Percentiles rank a stretch among this genome's conserved stretches.
Evolutionary conservation across 768 basidiomycete genomes (phyloP).

Genomic region (Postia placenta): DNA sequence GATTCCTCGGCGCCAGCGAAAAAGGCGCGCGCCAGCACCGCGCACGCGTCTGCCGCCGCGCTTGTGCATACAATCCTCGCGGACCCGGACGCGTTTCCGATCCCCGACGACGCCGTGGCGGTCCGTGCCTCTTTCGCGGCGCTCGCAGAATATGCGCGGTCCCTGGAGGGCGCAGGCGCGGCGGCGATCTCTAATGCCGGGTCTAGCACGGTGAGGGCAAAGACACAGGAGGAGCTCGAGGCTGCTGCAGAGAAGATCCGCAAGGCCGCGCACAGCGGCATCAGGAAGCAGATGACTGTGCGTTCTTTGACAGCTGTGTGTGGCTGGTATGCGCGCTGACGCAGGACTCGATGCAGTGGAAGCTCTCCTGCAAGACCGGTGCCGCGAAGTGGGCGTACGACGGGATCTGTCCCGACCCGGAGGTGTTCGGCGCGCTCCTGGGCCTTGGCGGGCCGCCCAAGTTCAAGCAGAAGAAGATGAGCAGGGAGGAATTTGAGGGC

Average conservation of each 20-base stretch:
- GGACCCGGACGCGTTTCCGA: constrained; percentile 27
- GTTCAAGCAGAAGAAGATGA: constrained; percentile 41
- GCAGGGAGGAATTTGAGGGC: constrained; percentile 16
- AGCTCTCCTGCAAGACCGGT: constrained; percentile 40
- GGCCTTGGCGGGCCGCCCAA: constrained; percentile 37
- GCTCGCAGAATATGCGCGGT: constrained; percentile 28
- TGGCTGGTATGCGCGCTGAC: neutral
- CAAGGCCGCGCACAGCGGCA: constrained; percentile 40
- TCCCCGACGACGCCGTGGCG: constrained; percentile 29
- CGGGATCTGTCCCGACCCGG: constrained; percentile 42
- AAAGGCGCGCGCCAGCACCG: constrained; percentile 22
- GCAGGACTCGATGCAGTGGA: constrained; percentile 36
- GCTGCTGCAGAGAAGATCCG: constrained; percentile 39
- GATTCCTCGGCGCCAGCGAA: constrained; percentile 21
- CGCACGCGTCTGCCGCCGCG: constrained; percentile 28
- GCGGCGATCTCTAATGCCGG: constrained; percentile 1
- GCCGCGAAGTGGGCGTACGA: constrained; percentile 46
- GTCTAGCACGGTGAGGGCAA: constrained; percentile 7
- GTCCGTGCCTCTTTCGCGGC: constrained; percentile 23
- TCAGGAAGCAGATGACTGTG: constrained; percentile 45
- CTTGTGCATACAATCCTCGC: constrained; percentile 34
- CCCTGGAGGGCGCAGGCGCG: constrained; percentile 23
- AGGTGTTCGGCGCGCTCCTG: constrained; percentile 41
- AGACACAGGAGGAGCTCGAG: constrained; percentile 33
- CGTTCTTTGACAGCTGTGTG: constrained; percentile 5